A percentile compares a stretch with the other conserved stretches of the same genome.
These are phyloP conservation scores for Chaetomium strumarium DNA, from an alignment of 2,329 filamentous ascomycete species.

Conservation along the genomic window DNA sequence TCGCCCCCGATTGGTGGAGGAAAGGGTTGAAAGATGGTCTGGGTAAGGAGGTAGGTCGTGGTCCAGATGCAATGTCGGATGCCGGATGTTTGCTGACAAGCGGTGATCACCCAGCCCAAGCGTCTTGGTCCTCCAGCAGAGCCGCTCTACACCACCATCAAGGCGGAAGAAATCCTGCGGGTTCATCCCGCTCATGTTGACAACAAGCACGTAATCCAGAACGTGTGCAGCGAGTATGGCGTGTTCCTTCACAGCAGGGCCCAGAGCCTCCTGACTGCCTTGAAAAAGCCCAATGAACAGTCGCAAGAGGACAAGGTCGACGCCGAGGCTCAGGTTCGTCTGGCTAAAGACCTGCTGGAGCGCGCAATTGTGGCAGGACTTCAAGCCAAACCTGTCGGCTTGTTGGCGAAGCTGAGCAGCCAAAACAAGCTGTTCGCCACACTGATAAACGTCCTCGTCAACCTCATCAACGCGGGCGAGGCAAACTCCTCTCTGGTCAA, in stretches of 20 bases:
- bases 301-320: neutral
- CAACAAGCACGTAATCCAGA: slow-evolving; percentile 6
- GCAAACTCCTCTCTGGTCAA: slow-evolving; percentile 21
- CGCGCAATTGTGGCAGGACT: slow-evolving; percentile 16
- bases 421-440: slow-evolving; percentile 8
- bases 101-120: slow-evolving; percentile 3
- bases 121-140: slow-evolving; percentile 15
- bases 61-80: neutral
- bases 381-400: slow-evolving; percentile 7
- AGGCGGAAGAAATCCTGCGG: slow-evolving; percentile 16
- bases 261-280: slow-evolving; percentile 3
- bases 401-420: slow-evolving; percentile 15
- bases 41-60: slow-evolving; percentile 3
- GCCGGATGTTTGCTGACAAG: neutral
- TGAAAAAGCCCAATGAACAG: slow-evolving; percentile 6
- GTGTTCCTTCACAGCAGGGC: slow-evolving; percentile 11
- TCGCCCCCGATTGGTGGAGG: slow-evolving; percentile 21
- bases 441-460: slow-evolving; percentile 20
- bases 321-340: slow-evolving; percentile 1
- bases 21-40: slow-evolving; percentile 12
- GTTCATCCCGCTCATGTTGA: slow-evolving; percentile 19
- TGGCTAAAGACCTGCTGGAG: slow-evolving; percentile 17
- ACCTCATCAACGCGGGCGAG: slow-evolving; percentile 20
- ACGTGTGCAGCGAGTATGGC: slow-evolving; percentile 12
- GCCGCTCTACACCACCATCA: slow-evolving; percentile 14